These are phyloP conservation scores for Colletotrichum sidae DNA, from an alignment of 2,329 filamentous ascomycete species.

Conservation along the genomic window DNA sequence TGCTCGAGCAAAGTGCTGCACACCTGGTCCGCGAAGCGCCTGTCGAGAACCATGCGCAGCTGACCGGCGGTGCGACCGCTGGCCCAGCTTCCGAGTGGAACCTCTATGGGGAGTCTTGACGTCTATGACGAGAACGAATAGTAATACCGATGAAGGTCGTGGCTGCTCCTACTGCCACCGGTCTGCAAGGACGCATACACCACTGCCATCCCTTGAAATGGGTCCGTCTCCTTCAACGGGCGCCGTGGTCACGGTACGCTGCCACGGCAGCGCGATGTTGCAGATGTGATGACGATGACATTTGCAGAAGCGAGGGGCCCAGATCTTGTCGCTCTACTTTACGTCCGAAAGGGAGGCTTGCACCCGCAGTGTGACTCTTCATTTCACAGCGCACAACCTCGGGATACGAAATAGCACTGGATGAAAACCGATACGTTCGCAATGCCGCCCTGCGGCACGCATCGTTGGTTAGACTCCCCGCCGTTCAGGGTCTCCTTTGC, in stretches of 20 bases:
- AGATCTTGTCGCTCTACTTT: conserved; percentile 11
- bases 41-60: background rate
- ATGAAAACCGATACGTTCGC: background rate
- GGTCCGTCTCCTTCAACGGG: background rate
- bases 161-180: background rate
- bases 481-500: background rate
- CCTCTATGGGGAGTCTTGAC: conserved; percentile 16
- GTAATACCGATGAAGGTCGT: background rate
- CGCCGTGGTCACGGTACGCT: conserved; percentile 10
- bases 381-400: conserved; percentile 19
- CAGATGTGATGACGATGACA: conserved; percentile 32
- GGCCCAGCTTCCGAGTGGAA: conserved; percentile 3
- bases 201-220: too few species aligned
- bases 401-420: conserved; percentile 4
- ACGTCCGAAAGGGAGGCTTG: conserved; percentile 21
- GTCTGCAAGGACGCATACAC: background rate
- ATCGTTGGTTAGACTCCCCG: conserved; percentile 4
- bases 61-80: conserved; percentile 1
- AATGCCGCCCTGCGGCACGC: conserved; percentile 6
- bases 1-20: background rate
- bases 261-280: conserved; percentile 19
- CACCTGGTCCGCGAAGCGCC: background rate
- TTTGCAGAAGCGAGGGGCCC: conserved; percentile 16
- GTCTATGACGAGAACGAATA: conserved; percentile 23
- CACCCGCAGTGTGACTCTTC: conserved; percentile 4